Conservation (phyloP, 805 yeast genomes). For the Candida bentonensis region DNA sequence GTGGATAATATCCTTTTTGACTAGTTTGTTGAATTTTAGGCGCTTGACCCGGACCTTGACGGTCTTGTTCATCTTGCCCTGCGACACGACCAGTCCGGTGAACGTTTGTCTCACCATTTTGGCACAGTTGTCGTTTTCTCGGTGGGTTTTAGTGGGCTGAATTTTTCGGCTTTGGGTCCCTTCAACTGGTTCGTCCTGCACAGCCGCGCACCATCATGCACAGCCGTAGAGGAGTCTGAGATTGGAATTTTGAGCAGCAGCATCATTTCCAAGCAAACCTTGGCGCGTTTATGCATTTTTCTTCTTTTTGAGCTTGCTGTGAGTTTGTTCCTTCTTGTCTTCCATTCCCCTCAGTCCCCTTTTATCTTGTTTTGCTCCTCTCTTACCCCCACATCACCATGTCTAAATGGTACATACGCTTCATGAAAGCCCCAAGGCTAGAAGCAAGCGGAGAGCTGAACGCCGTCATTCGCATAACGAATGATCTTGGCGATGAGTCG, state of each 20-base stretch:
- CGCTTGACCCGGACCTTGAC: conserved; percentile 83
- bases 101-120: conserved; percentile 81
- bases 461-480: conserved; percentile 18
- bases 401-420: conserved; percentile 17
- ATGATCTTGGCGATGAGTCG: conserved; percentile 28
- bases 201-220: too few species aligned
- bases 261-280: too few species aligned
- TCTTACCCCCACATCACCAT: too few species aligned
- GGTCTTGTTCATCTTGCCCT: conserved; percentile 92
- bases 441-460: conserved; percentile 3
- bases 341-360: too few species aligned
- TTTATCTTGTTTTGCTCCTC: too few species aligned
- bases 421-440: conserved; percentile 20
- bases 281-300: too few species aligned
- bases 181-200: too few species aligned
- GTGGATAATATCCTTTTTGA: conserved; percentile 44
- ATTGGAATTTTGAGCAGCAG: too few species aligned
- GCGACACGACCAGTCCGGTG: conserved; percentile 85
- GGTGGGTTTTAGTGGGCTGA: background rate
- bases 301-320: too few species aligned
- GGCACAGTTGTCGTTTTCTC: background rate
- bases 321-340: too few species aligned
- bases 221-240: too few species aligned
- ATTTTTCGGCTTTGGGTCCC: too few species aligned
- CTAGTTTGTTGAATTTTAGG: conserved; percentile 48